Evolutionary conservation across 176 grass and related monocot species (phyloP).

Genomic region (Panicum miliaceum): DNA sequence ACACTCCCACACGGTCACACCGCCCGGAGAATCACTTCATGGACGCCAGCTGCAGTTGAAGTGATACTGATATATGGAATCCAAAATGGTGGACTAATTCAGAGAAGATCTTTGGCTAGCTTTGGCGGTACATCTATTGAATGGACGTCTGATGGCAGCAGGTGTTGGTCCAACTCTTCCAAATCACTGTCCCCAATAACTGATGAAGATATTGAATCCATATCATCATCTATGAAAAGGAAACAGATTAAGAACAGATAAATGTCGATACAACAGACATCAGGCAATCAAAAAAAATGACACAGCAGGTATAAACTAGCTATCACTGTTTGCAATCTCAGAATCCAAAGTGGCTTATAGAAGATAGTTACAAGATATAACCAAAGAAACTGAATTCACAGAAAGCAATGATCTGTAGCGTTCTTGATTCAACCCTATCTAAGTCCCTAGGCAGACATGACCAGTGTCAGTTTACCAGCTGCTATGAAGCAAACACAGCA

Average conservation of each 20-base stretch:
- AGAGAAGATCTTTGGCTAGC: slow-evolving; percentile 58
- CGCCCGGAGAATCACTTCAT: slow-evolving; percentile 1
- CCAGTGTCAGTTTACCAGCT: not conserved
- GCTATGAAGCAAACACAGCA: not conserved
- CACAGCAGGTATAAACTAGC: slow-evolving; percentile 4
- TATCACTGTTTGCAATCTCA: not conserved
- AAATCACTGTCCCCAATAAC: slow-evolving; percentile 61
- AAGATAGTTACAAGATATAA: slow-evolving; percentile 5
- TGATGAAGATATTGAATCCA: slow-evolving; percentile 63
- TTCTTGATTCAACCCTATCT: not conserved
- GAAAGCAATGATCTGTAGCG: not conserved
- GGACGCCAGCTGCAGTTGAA: not conserved
- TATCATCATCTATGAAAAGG: slow-evolving; percentile 63
- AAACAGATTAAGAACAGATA: slow-evolving; percentile 5
- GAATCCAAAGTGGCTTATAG: not conserved
- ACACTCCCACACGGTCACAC: not conserved
- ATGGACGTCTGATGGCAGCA: slow-evolving; percentile 51
- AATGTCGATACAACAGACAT: not conserved
- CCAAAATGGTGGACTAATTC: slow-evolving; percentile 11
- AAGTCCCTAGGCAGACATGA: slow-evolving; percentile 21
- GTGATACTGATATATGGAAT: no score
- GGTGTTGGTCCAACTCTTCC: slow-evolving; percentile 65
- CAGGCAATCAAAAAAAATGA: slow-evolving; percentile 17
- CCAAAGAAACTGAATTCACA: not conserved
- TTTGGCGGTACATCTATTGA: slow-evolving; percentile 53